Percentiles rank a stretch among this genome's conserved stretches.
phyloP scores from a whole-genome alignment of 495 filamentous ascomycete genomes.

The Tuber umbilicatum region DNA sequence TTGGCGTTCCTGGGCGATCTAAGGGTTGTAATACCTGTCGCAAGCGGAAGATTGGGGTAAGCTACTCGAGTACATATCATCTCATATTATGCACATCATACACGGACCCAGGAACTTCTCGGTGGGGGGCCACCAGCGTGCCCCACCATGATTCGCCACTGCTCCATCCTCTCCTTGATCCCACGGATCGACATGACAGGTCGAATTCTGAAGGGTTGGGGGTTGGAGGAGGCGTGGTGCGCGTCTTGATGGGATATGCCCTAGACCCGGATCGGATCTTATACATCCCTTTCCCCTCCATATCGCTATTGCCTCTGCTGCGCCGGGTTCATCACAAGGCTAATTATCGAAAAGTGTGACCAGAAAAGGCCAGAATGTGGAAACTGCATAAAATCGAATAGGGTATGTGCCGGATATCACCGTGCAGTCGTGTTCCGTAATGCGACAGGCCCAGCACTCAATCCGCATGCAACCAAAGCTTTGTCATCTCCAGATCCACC shows the following conservation, averaged over 20 bases:
- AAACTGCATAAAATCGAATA: not conserved
- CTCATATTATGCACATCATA: not conserved
- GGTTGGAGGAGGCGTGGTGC: not conserved
- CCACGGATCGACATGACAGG: not conserved
- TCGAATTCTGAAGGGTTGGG: not conserved
- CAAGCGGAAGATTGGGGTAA: constrained; percentile 1
- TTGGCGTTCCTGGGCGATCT: constrained; percentile 3
- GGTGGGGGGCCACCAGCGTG: not conserved
- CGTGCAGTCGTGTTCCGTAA: not conserved
- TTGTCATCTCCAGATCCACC: not conserved
- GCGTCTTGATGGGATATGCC: not conserved
- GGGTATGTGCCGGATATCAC: not conserved
- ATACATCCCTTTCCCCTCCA: not conserved
- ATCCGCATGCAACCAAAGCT: not conserved
- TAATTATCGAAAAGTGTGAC: not conserved
- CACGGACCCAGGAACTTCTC: not conserved
- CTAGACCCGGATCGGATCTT: not conserved
- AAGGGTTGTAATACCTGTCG: constrained; percentile 2
- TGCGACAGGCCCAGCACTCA: not conserved
- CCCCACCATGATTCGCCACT: not conserved
- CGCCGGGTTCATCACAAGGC: not conserved
- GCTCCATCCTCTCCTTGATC: not conserved
- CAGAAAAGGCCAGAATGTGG: not conserved
- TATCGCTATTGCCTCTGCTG: not conserved
- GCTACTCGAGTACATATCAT: not conserved